These are phyloP conservation scores for Candida labiduridarum DNA, from an alignment of 1,139 yeast genomes.

Conservation along the genomic window DNA sequence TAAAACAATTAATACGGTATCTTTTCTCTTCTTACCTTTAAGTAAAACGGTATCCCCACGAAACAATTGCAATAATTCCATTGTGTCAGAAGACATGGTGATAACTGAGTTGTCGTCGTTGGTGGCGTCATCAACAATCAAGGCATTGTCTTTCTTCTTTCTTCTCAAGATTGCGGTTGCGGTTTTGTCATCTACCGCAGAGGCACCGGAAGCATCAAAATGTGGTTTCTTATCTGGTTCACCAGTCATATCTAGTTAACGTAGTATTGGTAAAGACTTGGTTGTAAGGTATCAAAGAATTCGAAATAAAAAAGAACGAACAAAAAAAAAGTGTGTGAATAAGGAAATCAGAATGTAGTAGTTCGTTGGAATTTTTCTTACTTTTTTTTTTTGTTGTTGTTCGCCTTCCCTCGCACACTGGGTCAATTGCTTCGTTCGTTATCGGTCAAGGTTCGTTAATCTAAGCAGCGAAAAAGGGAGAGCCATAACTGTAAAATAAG, in stretches of 20 bases:
- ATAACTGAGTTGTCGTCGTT: conserved; percentile 97
- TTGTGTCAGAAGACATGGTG: conserved; percentile 91
- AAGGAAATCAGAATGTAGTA: conserved; percentile 5
- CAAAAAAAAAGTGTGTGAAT: neutral
- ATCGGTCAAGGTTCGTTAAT: neutral
- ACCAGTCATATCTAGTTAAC: conserved; percentile 23
- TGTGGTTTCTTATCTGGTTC: conserved; percentile 40
- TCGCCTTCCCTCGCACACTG: neutral
- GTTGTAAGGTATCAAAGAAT: neutral
- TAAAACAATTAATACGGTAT: conserved; percentile 93
- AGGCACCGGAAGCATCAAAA: conserved; percentile 49
- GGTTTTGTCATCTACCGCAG: conserved; percentile 71
- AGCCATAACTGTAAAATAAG: too few relatives aligned
- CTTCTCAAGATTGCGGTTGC: conserved; percentile 97
- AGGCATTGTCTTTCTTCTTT: conserved; percentile 95
- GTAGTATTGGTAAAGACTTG: neutral
- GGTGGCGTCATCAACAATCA: conserved; percentile 95
- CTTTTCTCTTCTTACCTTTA: conserved; percentile 97
- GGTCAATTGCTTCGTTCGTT: neutral
- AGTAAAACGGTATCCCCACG: conserved; percentile 97
- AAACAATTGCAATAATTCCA: conserved; percentile 93
- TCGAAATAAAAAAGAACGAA: neutral
- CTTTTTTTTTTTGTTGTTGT: neutral
- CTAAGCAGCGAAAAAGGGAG: too few relatives aligned
- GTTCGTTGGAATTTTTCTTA: conserved; percentile 4